A percentile compares a stretch with the other conserved stretches of the same genome.
phyloP scores from a whole-genome alignment of 768 basidiomycete species.

The Brasilioporus rufonigricans region DNA sequence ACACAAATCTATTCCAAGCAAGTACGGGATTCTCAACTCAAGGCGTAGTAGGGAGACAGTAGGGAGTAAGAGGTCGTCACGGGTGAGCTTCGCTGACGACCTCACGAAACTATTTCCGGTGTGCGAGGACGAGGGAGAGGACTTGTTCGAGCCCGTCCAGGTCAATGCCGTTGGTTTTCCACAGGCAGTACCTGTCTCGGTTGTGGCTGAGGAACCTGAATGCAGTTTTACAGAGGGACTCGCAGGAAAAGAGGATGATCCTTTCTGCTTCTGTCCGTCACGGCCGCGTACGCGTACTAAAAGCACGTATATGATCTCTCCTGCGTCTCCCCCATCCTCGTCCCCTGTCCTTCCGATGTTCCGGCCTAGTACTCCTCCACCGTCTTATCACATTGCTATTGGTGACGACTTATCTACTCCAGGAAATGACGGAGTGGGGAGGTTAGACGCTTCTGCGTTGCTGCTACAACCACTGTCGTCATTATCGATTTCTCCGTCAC shows the following conservation, averaged over 20 bases:
- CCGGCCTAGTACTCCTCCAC: conserved; percentile 26
- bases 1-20: conserved; percentile 19
- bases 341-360: conserved; percentile 20
- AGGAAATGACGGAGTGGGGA: neutral
- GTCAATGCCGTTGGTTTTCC: conserved; percentile 23
- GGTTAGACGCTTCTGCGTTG: conserved; percentile 24
- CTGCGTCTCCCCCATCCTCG: conserved; percentile 3
- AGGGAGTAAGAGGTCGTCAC: conserved; percentile 14
- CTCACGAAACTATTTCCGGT: conserved; percentile 29
- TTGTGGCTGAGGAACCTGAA: conserved; percentile 1
- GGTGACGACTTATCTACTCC: neutral
- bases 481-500: conserved; percentile 7
- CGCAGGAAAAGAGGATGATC: conserved; percentile 22
- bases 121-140: conserved; percentile 32
- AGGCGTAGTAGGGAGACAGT: conserved; percentile 13
- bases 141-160: conserved; percentile 27
- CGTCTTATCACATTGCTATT: conserved; percentile 19
- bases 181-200: neutral
- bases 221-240: neutral
- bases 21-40: conserved; percentile 18
- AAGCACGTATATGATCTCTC: conserved; percentile 24
- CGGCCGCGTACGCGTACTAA: conserved; percentile 27
- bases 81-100: conserved; percentile 17
- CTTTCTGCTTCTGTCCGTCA: conserved; percentile 22
- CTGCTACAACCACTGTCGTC: conserved; percentile 29